Base-by-base conservation (phyloP, 805 yeast genomes). In the Candida maltosa region DNA sequence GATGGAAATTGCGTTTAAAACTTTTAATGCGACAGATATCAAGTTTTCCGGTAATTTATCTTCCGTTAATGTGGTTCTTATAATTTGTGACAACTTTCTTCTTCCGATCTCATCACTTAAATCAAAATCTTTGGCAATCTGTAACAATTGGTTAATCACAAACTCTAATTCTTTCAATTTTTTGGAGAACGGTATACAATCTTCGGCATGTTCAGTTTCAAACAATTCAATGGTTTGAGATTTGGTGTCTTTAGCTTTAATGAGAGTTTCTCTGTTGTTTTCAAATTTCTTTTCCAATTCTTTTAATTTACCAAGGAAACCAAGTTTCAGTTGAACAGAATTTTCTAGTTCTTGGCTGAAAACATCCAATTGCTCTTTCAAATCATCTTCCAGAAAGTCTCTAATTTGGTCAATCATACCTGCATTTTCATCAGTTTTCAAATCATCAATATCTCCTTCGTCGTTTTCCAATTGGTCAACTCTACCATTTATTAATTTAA, bases 41-140 rank as follows among this genome's bases (percentile, higher is more conserved):
- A 80, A 62, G 5, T 61, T 52, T 38, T 77, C 87, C 2, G 76
- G 58, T 17, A 84, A 62, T 11, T 72, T 65, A 34, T 77, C 82
- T 27, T 74, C 69, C 1, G 80, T 70, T 38, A 83, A 61, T n/a
- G 80, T 65, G 16, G 76, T 65, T 41, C 70, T 54, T 16, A 65
- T 54, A 8, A 64, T 54, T 23, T 65, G 67, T 26, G 84, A 60
- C 76, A 87, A 78, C 29, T 78, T 78, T 54, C 95, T 73, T 51
- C 96, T 75, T 15, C 97, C 96, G 31, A 84, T 75, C 56, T 89
- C 96, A 62, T 93, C 97, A 47, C 87, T 82, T 50, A 78, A 87
- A 55, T 93, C 97, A 51, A 83, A 83, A 25, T 76, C 75, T 19
- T 73, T 73, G 1, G 89, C 81, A 18, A 87, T 73, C 7, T 65